Conservation (phyloP, 805 yeast genomes). For the Aciculoconidium aculeatum region DNA sequence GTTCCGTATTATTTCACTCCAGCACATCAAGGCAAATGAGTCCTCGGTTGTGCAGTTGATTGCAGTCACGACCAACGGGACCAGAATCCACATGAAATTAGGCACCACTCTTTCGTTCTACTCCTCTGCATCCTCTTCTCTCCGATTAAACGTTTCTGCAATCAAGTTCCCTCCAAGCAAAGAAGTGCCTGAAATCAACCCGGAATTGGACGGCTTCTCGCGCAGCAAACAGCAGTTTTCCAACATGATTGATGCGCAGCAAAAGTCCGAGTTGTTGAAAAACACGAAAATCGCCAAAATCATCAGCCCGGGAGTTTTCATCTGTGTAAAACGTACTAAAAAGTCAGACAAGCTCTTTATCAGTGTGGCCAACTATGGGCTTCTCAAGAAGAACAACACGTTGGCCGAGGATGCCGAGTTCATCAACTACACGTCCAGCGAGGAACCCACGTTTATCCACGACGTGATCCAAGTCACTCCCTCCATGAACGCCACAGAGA, state of each 20-base stretch:
- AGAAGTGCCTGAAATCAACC: slow-evolving; percentile 34
- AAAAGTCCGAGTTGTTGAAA: slow-evolving; percentile 51
- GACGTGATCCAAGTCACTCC: slow-evolving; percentile 70
- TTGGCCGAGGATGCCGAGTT: slow-evolving; percentile 79
- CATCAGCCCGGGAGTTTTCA: slow-evolving; percentile 81
- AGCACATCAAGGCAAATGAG: slow-evolving; percentile 56
- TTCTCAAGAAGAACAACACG: slow-evolving; percentile 64
- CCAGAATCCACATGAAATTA: slow-evolving; percentile 58
- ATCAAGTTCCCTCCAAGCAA: slow-evolving; percentile 64
- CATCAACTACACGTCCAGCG: slow-evolving; percentile 27
- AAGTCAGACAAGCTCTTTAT: slow-evolving; percentile 53
- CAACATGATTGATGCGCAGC: slow-evolving; percentile 35
- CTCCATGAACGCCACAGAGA: slow-evolving; percentile 62
- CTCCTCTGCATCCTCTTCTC: slow-evolving; percentile 21
- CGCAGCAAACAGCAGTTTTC: slow-evolving; percentile 35
- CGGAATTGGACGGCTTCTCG: slow-evolving; percentile 38
- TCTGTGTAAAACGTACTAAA: slow-evolving; percentile 53
- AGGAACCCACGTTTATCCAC: slow-evolving; percentile 42
- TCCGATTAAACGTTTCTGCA: slow-evolving; percentile 35
- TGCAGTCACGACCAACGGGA: slow-evolving; percentile 80
- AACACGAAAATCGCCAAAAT: slow-evolving; percentile 55
- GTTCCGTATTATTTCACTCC: slow-evolving; percentile 57
- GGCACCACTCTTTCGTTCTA: slow-evolving; percentile 28
- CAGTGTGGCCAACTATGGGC: slow-evolving; percentile 80
- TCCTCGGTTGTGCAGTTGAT: slow-evolving; percentile 66